Base-by-base conservation (phyloP, 2,329 filamentous ascomycete species). In the Colletotrichum sp. region DNA sequence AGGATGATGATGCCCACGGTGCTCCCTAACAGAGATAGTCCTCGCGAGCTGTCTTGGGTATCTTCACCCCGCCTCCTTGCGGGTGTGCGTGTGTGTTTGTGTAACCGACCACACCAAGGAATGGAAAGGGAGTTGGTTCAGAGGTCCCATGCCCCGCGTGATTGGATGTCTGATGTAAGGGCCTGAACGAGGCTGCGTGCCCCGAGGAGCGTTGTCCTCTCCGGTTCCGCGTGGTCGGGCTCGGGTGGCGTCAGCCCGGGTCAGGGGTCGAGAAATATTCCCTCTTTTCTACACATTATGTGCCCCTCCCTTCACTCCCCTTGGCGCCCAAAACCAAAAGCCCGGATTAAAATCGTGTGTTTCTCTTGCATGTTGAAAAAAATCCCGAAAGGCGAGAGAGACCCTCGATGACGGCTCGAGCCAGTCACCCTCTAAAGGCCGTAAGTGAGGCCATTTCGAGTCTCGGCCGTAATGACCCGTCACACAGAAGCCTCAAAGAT, bases 191-290 rank as follows among this genome's bases (percentile, higher is more conserved):
- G 43, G 62, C 38, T 31, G 24, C 18, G 54, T 59, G 33, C 31
- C 31, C 21, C 16, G 59, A 51, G n/a, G 31, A 33, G 31, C 43
- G 63, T 34, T 51, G 55, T 63, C 18, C 27, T 36, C 71, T 67
- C 71, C 68, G 68, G 71, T 67, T 62, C 71, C 71, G 71, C 71
- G 62, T 71, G 62, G 69, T 73, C 55, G 71, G 62, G 68, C 47
- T 71, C 68, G 24, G 47, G 64, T 71, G 68, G 68, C 62, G 68
- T 58, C 65, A 69, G 64, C 70, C 57, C 43, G 16, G 43, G 21
- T 31, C 54, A 31, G 54, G 59, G 55, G 31, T 34, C 15, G 62
- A 71, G 65, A 73, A 38, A 18, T 66, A 66, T 63, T 31, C 31
- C 57, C 68, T 58, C 43, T 51, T 71, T 21, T 33, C 34, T 33